Percentiles rank a stretch among this genome's conserved stretches.
Evolutionary conservation across 805 yeast genomes (phyloP).

Genomic region (Cyberlindnera xylosilytica): DNA sequence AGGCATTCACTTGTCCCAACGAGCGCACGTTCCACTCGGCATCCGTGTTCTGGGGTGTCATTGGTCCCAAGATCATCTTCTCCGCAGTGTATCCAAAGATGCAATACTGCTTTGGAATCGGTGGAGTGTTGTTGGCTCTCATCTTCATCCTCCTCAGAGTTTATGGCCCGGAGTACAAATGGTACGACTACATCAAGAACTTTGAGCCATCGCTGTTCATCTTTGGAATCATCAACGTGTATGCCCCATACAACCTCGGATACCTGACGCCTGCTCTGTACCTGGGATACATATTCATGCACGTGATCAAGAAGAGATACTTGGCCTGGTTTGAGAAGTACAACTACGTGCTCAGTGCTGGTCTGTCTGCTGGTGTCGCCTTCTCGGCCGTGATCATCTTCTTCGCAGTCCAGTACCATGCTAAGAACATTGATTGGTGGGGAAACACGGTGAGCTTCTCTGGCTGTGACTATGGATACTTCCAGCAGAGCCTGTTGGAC

Average conservation of each 20-base stretch:
- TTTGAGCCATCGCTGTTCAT: slow-evolving; percentile 50
- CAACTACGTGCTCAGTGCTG: slow-evolving; percentile 51
- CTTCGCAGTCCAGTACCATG: slow-evolving; percentile 46
- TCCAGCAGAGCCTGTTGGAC: slow-evolving; percentile 19
- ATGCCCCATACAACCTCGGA: slow-evolving; percentile 54
- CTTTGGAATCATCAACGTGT: slow-evolving; percentile 43
- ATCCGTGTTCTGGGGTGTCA: slow-evolving; percentile 49
- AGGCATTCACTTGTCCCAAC: slow-evolving; percentile 39
- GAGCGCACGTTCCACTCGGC: slow-evolving; percentile 38
- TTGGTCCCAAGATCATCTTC: slow-evolving; percentile 57
- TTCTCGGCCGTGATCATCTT: slow-evolving; percentile 50
- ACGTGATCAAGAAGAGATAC: slow-evolving; percentile 35
- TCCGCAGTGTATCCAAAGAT: slow-evolving; percentile 57
- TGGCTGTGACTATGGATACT: slow-evolving; percentile 37
- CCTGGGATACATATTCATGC: slow-evolving; percentile 46
- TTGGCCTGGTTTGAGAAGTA: slow-evolving; percentile 52
- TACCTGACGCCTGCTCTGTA: no score
- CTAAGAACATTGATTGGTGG: slow-evolving; percentile 56
- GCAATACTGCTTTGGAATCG: slow-evolving; percentile 54
- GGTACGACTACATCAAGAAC: slow-evolving; percentile 8
- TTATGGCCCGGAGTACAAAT: slow-evolving; percentile 21
- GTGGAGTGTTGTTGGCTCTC: slow-evolving; percentile 32
- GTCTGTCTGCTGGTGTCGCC: slow-evolving; percentile 61
- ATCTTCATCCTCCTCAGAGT: slow-evolving; percentile 29
- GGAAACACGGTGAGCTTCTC: slow-evolving; percentile 44